Percentiles rank a stretch among this genome's conserved stretches.
phyloP scores from a whole-genome alignment of 306 rosid species.

The Rosa persica region DNA sequence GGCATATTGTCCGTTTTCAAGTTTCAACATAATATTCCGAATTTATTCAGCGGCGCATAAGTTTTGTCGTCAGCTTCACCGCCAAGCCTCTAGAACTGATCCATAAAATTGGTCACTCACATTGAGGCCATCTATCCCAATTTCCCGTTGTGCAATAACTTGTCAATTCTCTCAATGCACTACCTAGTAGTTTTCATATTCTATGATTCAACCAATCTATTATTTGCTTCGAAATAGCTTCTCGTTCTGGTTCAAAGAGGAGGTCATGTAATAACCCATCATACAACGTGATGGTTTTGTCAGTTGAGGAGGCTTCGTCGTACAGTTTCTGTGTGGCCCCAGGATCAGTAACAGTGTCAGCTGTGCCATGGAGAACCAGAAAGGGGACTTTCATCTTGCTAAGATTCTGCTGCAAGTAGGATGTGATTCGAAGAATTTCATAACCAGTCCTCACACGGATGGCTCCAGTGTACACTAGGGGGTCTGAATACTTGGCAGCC shows the following conservation, averaged over 20 bases:
- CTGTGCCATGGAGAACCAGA: constrained; percentile 81
- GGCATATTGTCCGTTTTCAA: background rate
- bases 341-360: constrained; percentile 81
- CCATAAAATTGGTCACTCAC: constrained; percentile 5
- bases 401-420: constrained; percentile 67
- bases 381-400: constrained; percentile 68
- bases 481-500: constrained; percentile 78
- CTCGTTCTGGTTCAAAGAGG: constrained; percentile 81
- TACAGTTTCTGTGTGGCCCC: constrained; percentile 61
- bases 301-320: constrained; percentile 68
- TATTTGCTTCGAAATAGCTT: constrained; percentile 48
- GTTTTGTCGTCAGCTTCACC: constrained; percentile 3
- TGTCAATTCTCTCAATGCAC: constrained; percentile 7
- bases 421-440: constrained; percentile 67
- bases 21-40: constrained; percentile 8
- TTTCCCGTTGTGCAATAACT: background rate
- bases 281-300: constrained; percentile 70
- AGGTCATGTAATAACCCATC: constrained; percentile 79
- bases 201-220: constrained; percentile 74
- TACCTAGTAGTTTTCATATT: constrained; percentile 29
- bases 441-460: constrained; percentile 77
- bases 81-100: background rate
- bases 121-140: background rate
- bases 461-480: constrained; percentile 74
- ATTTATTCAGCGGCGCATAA: constrained; percentile 1